Percentiles rank a stretch among this genome's conserved stretches.
Conservation (phyloP, 140 eudicot species). For the Stevia rebaudiana region DNA sequence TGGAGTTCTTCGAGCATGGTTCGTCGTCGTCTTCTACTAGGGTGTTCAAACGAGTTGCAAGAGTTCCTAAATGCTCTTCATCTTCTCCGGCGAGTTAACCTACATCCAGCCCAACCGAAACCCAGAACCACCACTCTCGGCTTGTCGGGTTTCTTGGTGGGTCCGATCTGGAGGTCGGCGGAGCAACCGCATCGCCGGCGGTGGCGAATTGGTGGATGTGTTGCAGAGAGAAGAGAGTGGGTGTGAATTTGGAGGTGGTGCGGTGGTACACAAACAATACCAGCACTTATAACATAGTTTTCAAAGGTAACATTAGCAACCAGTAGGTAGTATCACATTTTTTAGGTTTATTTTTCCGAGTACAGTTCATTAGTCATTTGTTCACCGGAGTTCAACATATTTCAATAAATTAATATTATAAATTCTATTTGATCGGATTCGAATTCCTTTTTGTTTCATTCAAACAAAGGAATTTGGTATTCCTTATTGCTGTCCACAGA, state of each 20-base stretch:
- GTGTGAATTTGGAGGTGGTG: no score
- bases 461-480: background rate
- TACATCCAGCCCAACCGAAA: slow-evolving; percentile 93
- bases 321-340: background rate
- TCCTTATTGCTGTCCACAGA: background rate
- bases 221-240: slow-evolving; percentile 28
- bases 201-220: slow-evolving; percentile 23
- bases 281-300: background rate
- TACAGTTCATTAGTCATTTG: background rate
- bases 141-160: slow-evolving; percentile 69
- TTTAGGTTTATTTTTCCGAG: background rate
- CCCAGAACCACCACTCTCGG: slow-evolving; percentile 92
- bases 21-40: no score
- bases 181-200: background rate
- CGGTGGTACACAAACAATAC: no score
- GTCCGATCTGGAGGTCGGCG: slow-evolving; percentile 20
- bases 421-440: background rate
- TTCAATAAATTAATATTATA: background rate
- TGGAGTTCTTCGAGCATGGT: no score
- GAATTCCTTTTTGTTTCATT: background rate
- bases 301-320: background rate
- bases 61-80: no score
- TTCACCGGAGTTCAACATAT: background rate
- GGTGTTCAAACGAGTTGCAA: no score
- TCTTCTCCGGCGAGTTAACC: no score